Base-by-base conservation (phyloP, 352 stramenopile genomes). In the Phytopythium sindhum region DNA sequence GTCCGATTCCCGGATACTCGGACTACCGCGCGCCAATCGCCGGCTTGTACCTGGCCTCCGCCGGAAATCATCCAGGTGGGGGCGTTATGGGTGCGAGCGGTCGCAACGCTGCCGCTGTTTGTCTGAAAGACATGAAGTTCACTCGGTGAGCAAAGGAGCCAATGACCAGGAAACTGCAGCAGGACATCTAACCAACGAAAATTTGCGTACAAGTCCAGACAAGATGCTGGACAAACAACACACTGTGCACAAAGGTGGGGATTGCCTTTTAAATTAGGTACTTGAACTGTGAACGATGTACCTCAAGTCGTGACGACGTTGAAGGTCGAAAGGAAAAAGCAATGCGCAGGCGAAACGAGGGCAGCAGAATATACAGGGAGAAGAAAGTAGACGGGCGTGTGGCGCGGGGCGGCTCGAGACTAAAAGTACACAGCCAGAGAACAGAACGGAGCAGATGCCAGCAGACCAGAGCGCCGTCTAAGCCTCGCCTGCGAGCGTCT, bases 71-170 rank as follows among this genome's bases (percentile, higher is more conserved):
- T 47, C 90, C 90, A 28, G 91, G 90, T 6, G 90, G 90, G n/a
- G 90, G 90, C 45, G 90, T 97, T 24, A 97, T 97, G 90, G 90
- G 90, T 14, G 90, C 90, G 4, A 88, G 84, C 45, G 90, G 90
- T 4, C 75, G 90, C 21, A 97, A 97, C 60, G 85, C 81, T 0
- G 90, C 90, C 5, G 77, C 84, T 66, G 74, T 89, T 0, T 89
- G 77, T 60, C 63, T 93, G 53, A 86, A 84, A 55, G 83, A 93
- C 60, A 87, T 88, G 74, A 61, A 70, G 8, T 63, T 42, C 8
- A 23, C 19, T 9, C 9, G 26, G 28, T 33, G 50, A n/a, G n/a
- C n/a, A n/a, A 56, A 37, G 12, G 19, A 56, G 4, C 4, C 23
- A 54, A 9, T n/a, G n/a, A n/a, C n/a, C n/a, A n/a, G n/a, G n/a